phyloP scores from a whole-genome alignment of 2,329 filamentous ascomycete genomes.

The Trichoderma pleuroti region DNA sequence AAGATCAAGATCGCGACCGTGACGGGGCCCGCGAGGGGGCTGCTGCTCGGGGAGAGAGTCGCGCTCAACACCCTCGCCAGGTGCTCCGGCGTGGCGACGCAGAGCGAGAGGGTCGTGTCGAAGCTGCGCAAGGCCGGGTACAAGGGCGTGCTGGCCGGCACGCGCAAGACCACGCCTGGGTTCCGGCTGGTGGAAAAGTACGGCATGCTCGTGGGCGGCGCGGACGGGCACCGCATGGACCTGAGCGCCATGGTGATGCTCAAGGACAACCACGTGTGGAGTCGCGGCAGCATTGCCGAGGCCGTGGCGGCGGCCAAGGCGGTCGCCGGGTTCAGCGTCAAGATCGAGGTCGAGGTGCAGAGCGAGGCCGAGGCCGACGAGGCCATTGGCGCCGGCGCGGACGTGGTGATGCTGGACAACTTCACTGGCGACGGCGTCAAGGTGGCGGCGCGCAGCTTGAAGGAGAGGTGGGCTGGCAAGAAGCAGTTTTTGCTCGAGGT shows the following conservation, averaged over 20 bases:
- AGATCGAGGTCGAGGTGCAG: conserved; percentile 95
- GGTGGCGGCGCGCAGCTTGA: conserved; percentile 69
- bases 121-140: conserved; percentile 67
- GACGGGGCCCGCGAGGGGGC: conserved; percentile 70
- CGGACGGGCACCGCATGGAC: conserved; percentile 88
- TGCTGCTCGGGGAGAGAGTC: conserved; percentile 89
- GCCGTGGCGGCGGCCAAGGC: conserved; percentile 81
- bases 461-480: conserved; percentile 74
- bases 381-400: conserved; percentile 84
- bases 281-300: conserved; percentile 77
- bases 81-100: conserved; percentile 86
- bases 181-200: conserved; percentile 98
- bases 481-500: conserved; percentile 81
- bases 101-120: conserved; percentile 52
- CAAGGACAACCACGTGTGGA: conserved; percentile 98
- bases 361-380: conserved; percentile 84
- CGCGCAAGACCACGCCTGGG: conserved; percentile 93
- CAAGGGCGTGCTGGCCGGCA: conserved; percentile 81
- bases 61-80: conserved; percentile 86
- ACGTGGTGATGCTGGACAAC: conserved; percentile 97
- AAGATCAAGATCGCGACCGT: conserved; percentile 74
- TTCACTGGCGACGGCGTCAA: conserved; percentile 78
- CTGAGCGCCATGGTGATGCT: conserved; percentile 95
- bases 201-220: conserved; percentile 90
- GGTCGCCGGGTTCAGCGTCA: conserved; percentile 83